A percentile compares a stretch with the other conserved stretches of the same genome.
Evolutionary conservation across 495 filamentous ascomycete genomes (phyloP).

Genomic region (Lichenothelia convexa): DNA sequence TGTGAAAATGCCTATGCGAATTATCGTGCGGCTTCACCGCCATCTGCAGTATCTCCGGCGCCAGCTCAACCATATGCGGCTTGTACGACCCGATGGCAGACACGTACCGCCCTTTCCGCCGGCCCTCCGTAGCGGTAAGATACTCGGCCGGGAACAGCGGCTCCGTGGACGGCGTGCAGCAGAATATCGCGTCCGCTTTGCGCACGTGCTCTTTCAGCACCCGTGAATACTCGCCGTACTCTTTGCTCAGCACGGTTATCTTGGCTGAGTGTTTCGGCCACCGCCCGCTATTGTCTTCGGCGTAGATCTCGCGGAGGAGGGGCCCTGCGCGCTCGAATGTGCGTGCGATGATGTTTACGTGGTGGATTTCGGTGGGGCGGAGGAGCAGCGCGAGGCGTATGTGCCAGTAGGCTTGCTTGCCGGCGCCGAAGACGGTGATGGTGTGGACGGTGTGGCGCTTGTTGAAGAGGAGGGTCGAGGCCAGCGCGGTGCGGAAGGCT

Average conservation of each 20-base stretch:
- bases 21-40: slow-evolving; percentile 38
- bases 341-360: slow-evolving; percentile 63
- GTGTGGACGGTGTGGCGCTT: slow-evolving; percentile 52
- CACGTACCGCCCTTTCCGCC: slow-evolving; percentile 59
- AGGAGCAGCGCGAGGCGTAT: slow-evolving; percentile 64
- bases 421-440: slow-evolving; percentile 72
- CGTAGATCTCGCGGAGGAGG: slow-evolving; percentile 39
- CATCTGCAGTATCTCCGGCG: slow-evolving; percentile 51
- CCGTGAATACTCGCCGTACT: slow-evolving; percentile 51
- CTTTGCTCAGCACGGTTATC: slow-evolving; percentile 39
- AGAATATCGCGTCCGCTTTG: slow-evolving; percentile 62
- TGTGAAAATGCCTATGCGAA: slow-evolving; percentile 41
- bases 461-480: slow-evolving; percentile 53
- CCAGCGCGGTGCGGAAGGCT: slow-evolving; percentile 82
- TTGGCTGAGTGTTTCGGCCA: slow-evolving; percentile 2
- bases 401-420: slow-evolving; percentile 88
- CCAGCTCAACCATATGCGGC: slow-evolving; percentile 69
- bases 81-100: slow-evolving; percentile 72
- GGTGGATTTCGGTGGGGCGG: slow-evolving; percentile 49
- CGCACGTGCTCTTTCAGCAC: slow-evolving; percentile 48
- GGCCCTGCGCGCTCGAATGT: slow-evolving; percentile 41
- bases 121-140: slow-evolving; percentile 48
- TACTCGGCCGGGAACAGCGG: slow-evolving; percentile 46
- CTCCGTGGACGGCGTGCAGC: slow-evolving; percentile 43
- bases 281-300: slow-evolving; percentile 16